These are phyloP conservation scores for Daldinia childiae DNA, from an alignment of 495 filamentous ascomycete genomes.

Conservation along the genomic window DNA sequence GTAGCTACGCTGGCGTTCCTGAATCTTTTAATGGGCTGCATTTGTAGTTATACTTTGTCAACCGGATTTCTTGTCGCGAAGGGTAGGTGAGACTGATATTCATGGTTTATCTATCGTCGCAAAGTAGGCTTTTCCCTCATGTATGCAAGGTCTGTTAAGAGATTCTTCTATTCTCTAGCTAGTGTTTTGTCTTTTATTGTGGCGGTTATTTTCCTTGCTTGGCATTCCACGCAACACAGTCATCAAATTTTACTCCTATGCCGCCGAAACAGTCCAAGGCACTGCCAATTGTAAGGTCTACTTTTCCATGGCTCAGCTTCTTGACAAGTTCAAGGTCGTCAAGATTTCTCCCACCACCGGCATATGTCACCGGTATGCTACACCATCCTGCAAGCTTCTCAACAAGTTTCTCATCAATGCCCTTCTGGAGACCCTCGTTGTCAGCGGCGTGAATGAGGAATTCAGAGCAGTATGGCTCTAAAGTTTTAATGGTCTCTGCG, in stretches of 20 bases:
- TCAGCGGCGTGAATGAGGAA: slow-evolving; percentile 99
- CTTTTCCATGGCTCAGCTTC: slow-evolving; percentile 75
- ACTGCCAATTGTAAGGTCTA: slow-evolving; percentile 96
- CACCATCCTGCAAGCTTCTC: slow-evolving; percentile 82
- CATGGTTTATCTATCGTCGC: slow-evolving; percentile 10
- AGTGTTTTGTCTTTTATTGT: not conserved
- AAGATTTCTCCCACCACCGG: slow-evolving; percentile 85
- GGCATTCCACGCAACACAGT: slow-evolving; percentile 89
- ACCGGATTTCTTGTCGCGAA: slow-evolving; percentile 4
- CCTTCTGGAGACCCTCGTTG: slow-evolving; percentile 89
- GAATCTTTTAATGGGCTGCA: slow-evolving; percentile 12
- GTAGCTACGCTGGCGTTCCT: slow-evolving; percentile 19
- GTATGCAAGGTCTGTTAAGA: not conserved
- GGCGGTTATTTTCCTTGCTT: slow-evolving; percentile 36
- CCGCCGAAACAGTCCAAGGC: slow-evolving; percentile 97
- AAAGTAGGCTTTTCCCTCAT: slow-evolving; percentile 10
- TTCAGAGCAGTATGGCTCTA: slow-evolving; percentile 92
- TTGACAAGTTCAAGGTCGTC: slow-evolving; percentile 84
- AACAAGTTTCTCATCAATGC: slow-evolving; percentile 88
- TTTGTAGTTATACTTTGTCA: slow-evolving; percentile 29
- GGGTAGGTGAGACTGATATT: slow-evolving; percentile 12
- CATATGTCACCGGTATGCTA: slow-evolving; percentile 92
- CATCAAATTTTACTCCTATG: slow-evolving; percentile 80
- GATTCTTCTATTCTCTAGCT: slow-evolving; percentile 1
- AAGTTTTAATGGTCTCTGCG: slow-evolving; percentile 75